These are phyloP conservation scores for Aspergillus piperis DNA, from an alignment of 2,329 filamentous ascomycete genomes.

Conservation along the genomic window DNA sequence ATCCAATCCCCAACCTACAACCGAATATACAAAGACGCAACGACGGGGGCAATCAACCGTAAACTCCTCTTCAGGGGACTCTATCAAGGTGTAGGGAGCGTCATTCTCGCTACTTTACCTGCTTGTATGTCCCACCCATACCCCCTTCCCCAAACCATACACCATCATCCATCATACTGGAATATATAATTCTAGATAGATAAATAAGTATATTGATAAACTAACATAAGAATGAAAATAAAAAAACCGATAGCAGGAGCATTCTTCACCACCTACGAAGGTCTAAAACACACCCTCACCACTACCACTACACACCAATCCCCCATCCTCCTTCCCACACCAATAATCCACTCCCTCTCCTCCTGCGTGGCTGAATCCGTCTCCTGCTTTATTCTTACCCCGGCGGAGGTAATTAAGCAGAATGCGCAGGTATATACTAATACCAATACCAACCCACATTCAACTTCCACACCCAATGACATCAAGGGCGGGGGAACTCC, in stretches of 20 bases:
- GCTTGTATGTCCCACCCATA: constrained; percentile 57
- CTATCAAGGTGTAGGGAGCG: constrained; percentile 84
- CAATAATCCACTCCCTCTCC: constrained; percentile 68
- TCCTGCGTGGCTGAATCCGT: constrained; percentile 79
- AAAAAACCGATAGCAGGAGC: constrained; percentile 61
- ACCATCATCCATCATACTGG: too few species aligned
- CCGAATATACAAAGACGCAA: constrained; percentile 62
- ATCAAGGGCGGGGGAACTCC: too few species aligned
- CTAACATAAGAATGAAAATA: too few species aligned
- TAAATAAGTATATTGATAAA: too few species aligned
- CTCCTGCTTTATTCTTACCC: constrained; percentile 82
- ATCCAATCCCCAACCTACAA: constrained; percentile 77
- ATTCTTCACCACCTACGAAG: constrained; percentile 91
- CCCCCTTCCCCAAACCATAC: not conserved
- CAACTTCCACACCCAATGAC: not conserved
- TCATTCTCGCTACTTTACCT: constrained; percentile 85
- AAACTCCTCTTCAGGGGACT: constrained; percentile 68
- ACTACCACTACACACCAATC: constrained; percentile 49
- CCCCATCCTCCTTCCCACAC: constrained; percentile 55
- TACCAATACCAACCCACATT: constrained; percentile 19
- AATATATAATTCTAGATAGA: too few species aligned
- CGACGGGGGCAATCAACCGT: constrained; percentile 56
- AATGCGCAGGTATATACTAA: constrained; percentile 79
- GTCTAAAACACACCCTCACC: constrained; percentile 65
- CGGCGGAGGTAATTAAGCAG: constrained; percentile 88